phyloP scores from a whole-genome alignment of 306 rosid genomes.

The Malus sieversii region DNA sequence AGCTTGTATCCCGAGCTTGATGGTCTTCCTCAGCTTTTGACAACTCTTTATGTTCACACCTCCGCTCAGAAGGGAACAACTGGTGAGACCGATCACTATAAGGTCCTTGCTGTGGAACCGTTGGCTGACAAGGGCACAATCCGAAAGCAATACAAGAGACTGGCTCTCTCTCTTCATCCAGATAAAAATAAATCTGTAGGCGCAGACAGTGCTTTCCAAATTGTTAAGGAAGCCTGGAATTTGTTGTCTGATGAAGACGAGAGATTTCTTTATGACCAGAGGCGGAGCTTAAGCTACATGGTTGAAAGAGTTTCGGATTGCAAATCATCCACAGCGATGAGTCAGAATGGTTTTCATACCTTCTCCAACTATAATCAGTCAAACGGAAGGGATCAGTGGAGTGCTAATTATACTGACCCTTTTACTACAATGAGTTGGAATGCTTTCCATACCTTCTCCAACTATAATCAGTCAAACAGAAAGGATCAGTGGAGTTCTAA shows the following conservation, averaged over 20 bases:
- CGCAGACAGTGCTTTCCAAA: slow-evolving; percentile 67
- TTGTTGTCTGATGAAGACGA: slow-evolving; percentile 46
- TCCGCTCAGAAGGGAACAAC: slow-evolving; percentile 46
- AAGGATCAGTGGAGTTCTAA: background rate
- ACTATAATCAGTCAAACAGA: background rate
- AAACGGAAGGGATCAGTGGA: slow-evolving; percentile 21
- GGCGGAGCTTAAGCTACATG: slow-evolving; percentile 12
- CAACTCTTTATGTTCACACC: slow-evolving; percentile 55
- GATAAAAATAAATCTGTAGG: slow-evolving; percentile 78
- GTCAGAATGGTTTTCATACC: slow-evolving; percentile 31
- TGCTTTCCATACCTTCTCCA: background rate
- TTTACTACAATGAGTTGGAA: background rate
- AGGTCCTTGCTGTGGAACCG: slow-evolving; percentile 63
- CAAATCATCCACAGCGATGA: slow-evolving; percentile 22
- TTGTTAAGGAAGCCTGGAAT: slow-evolving; percentile 61
- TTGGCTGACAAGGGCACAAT: slow-evolving; percentile 49
- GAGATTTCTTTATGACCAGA: slow-evolving; percentile 35
- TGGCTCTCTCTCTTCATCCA: slow-evolving; percentile 62
- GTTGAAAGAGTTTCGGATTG: slow-evolving; percentile 12
- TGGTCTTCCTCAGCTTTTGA: slow-evolving; percentile 50
- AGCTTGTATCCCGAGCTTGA: slow-evolving; percentile 46
- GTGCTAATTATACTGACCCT: background rate
- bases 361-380: slow-evolving; percentile 13
- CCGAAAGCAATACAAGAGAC: slow-evolving; percentile 43
- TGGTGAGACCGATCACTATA: slow-evolving; percentile 60